Percentiles rank a stretch among this genome's conserved stretches.
These are phyloP conservation scores for Paralagenidium karlingii DNA, from an alignment of 352 stramenopile genomes.

Conservation along the genomic window DNA sequence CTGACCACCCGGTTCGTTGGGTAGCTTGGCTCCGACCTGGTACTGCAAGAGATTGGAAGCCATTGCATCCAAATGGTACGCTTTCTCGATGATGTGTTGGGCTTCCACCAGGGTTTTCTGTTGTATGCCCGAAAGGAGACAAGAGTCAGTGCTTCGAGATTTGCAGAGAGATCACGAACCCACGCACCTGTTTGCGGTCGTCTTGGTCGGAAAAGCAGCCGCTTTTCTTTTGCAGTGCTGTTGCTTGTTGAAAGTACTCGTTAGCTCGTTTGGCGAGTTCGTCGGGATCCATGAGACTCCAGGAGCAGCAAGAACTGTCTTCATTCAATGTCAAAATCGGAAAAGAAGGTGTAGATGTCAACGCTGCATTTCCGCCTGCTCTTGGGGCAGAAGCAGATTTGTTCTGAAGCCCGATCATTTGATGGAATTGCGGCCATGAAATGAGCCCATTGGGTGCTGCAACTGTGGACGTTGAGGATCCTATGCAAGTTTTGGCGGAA, in stretches of 20 bases:
- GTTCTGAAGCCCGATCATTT: not conserved
- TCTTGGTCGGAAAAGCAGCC: not conserved
- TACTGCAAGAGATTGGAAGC: slow-evolving; percentile 3
- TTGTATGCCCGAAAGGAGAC: not conserved
- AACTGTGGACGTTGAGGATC: not conserved
- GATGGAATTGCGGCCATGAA: not conserved
- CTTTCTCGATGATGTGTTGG: slow-evolving; percentile 7
- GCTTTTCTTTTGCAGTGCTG: slow-evolving; percentile 4
- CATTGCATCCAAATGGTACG: slow-evolving; percentile 7
- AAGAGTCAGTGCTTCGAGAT: slow-evolving; percentile 2
- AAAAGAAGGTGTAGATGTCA: slow-evolving; percentile 1
- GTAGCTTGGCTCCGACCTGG: no score
- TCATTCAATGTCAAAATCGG: not conserved
- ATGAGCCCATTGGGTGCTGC: not conserved
- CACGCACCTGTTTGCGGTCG: not conserved
- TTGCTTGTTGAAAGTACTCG: slow-evolving; percentile 9
- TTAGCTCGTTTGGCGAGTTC: slow-evolving; percentile 5
- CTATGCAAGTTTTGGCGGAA: no score
- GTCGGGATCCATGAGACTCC: not conserved
- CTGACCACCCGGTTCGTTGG: not conserved
- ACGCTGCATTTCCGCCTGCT: not conserved
- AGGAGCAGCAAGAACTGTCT: slow-evolving; percentile 6
- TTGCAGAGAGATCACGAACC: not conserved
- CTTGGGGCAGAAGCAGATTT: slow-evolving; percentile 1
- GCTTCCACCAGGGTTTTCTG: slow-evolving; percentile 1